phyloP scores from a whole-genome alignment of 371 early-diverging fungal genomes.

The Syncephalastrum contaminatum region DNA sequence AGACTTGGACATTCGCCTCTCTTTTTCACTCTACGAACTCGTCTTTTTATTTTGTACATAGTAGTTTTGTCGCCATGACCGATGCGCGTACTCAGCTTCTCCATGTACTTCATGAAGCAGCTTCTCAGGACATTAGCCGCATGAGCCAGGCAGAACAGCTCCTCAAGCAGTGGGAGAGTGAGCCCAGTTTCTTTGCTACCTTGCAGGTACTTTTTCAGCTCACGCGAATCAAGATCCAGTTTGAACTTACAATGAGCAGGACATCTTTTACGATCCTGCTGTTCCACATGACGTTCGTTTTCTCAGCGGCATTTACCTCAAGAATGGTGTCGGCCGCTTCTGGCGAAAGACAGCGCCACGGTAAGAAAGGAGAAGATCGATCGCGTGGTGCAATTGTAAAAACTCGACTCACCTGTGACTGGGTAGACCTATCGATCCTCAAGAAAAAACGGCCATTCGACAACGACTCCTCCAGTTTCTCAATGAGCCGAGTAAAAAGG shows the following conservation, averaged over 20 bases:
- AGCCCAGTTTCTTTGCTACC: constrained; percentile 69
- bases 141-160: constrained; percentile 71
- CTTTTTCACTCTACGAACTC: no score
- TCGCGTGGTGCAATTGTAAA: not conserved
- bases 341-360: constrained; percentile 82
- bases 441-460: constrained; percentile 72
- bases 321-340: constrained; percentile 87
- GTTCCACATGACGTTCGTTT: constrained; percentile 70
- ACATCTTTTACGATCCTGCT: constrained; percentile 71
- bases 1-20: no score
- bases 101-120: constrained; percentile 58
- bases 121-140: constrained; percentile 66
- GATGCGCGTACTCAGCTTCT: constrained; percentile 58
- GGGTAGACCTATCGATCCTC: constrained; percentile 59
- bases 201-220: constrained; percentile 59
- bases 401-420: constrained; percentile 1
- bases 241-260: constrained; percentile 40
- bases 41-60: no score
- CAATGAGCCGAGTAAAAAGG: constrained; percentile 69
- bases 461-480: constrained; percentile 55
- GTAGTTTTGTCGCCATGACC: constrained; percentile 32
- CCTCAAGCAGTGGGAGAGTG: constrained; percentile 75
- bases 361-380: constrained; percentile 35
- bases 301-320: constrained; percentile 79
- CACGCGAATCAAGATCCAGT: not conserved